phyloP scores from a whole-genome alignment of 257 asterid genomes.

The Haberlea rhodopensis region DNA sequence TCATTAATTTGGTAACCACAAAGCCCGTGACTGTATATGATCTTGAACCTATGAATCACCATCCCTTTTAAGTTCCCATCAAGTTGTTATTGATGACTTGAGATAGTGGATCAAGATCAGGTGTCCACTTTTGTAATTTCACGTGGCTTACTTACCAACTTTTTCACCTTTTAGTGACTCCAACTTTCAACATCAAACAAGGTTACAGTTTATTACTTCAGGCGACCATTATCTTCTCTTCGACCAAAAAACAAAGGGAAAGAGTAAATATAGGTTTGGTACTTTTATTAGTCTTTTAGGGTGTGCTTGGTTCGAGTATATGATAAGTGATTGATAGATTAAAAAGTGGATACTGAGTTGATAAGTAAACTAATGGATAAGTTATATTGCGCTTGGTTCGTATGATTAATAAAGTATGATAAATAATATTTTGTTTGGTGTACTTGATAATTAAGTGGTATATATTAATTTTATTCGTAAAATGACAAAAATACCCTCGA shows the following conservation, averaged over 20 bases:
- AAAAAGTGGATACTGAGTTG: too few relatives aligned
- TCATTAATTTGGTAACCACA: constrained; percentile 14
- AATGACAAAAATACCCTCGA: too few relatives aligned
- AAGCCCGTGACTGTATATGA: background rate
- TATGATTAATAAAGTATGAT: too few relatives aligned
- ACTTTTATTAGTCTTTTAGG: constrained; percentile 21
- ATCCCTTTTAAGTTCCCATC: constrained; percentile 36
- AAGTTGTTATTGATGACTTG: constrained; percentile 39
- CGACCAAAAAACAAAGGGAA: constrained; percentile 1
- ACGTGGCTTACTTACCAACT: constrained; percentile 51
- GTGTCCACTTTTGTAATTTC: constrained; percentile 49
- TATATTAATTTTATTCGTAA: too few relatives aligned
- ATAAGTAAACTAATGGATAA: too few relatives aligned
- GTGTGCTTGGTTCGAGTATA: too few relatives aligned
- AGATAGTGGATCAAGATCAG: constrained; percentile 25
- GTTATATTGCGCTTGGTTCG: too few relatives aligned
- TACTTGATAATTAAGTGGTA: too few relatives aligned
- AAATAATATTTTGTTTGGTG: too few relatives aligned
- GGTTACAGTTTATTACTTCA: constrained; percentile 33
- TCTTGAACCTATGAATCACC: constrained; percentile 39
- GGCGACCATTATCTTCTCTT: constrained; percentile 34
- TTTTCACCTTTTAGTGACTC: constrained; percentile 43
- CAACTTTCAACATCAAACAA: constrained; percentile 41
- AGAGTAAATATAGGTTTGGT: background rate
- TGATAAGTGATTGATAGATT: too few relatives aligned